Evolutionary conservation across 2,329 filamentous ascomycete species (phyloP).

Genomic region (Alternaria sp.): DNA sequence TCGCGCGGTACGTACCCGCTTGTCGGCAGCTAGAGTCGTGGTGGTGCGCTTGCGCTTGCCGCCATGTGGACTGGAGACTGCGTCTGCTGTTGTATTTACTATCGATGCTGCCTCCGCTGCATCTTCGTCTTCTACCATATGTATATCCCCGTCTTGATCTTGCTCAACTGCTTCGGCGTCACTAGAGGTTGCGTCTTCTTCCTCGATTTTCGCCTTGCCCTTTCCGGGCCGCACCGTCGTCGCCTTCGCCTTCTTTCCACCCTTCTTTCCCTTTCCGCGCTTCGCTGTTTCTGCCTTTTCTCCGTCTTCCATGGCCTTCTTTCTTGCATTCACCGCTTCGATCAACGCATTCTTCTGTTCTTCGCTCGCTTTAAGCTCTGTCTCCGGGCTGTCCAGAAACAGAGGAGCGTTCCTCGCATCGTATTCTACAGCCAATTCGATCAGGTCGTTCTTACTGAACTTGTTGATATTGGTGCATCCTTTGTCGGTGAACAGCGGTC

Average conservation of each 20-base stretch:
- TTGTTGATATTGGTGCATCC: not conserved
- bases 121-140: not conserved
- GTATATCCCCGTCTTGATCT: not conserved
- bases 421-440: not conserved
- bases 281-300: not conserved
- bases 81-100: not conserved
- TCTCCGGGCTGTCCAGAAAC: not conserved
- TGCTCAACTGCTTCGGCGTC: not conserved
- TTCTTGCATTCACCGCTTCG: not conserved
- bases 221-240: not conserved
- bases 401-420: not conserved
- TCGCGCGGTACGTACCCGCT: not conserved
- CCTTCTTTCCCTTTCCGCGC: not conserved
- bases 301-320: not conserved
- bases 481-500: not conserved
- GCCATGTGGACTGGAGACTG: not conserved
- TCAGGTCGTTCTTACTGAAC: not conserved
- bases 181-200: not conserved
- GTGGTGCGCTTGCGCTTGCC: not conserved
- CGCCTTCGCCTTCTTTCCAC: not conserved
- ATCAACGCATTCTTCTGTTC: not conserved
- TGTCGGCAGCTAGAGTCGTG: not conserved
- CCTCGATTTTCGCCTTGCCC: not conserved
- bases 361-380: not conserved
- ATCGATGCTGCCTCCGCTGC: not conserved